Percentiles rank a stretch among this genome's conserved stretches.
Conservation (phyloP, 139 green algal species). For the Coelastrella sp. region DNA sequence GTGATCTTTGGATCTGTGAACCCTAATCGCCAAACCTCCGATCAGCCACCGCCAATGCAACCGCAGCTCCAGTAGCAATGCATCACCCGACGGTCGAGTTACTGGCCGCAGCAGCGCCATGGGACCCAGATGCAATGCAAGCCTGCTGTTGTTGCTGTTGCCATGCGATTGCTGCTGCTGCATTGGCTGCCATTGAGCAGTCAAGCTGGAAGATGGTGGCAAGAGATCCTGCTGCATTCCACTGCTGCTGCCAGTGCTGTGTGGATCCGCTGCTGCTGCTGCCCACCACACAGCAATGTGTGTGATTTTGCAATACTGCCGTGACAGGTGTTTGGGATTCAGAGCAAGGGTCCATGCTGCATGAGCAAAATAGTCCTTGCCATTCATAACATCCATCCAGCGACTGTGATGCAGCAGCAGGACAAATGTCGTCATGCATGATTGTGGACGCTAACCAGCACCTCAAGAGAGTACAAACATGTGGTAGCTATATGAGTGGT, state of each 20-base stretch:
- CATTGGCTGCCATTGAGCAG: conserved; percentile 23
- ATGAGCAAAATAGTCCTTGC: conserved; percentile 2
- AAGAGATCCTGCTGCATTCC: not conserved
- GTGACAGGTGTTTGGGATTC: not conserved
- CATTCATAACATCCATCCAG: conserved; percentile 40
- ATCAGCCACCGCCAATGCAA: conserved; percentile 26
- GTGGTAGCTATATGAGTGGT: too few species aligned
- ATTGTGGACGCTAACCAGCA: too few species aligned
- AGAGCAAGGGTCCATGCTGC: conserved; percentile 8
- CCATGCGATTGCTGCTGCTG: not conserved
- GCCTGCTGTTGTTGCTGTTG: conserved; percentile 11
- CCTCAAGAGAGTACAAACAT: too few species aligned
- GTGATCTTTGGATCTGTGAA: not conserved
- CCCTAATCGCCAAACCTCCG: not conserved
- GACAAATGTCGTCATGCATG: too few species aligned
- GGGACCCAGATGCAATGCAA: not conserved
- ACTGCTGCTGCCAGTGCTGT: not conserved
- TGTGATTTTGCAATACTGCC: not conserved
- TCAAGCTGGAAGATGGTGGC: conserved; percentile 18
- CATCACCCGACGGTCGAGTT: not conserved
- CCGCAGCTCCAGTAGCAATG: conserved; percentile 19
- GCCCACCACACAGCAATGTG: conserved; percentile 26
- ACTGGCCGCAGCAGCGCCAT: not conserved
- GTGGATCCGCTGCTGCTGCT: conserved; percentile 8
- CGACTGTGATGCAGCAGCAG: conserved; percentile 25